Evolutionary conservation across 768 basidiomycete species (phyloP).

Genomic region (Hysterangium stoloniferum): DNA sequence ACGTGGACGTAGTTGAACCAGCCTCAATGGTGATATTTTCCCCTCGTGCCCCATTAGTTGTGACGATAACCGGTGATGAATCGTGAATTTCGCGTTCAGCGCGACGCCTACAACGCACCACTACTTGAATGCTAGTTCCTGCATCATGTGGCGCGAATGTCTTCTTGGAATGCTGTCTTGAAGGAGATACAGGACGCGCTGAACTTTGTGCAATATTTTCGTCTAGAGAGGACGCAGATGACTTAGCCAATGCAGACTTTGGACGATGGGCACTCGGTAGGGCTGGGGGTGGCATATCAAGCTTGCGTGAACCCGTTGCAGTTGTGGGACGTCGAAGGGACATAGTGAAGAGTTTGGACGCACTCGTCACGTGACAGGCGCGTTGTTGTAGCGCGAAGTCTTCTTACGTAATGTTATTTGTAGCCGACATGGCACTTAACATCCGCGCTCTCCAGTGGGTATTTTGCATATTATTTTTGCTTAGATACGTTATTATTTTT

Average conservation of each 20-base stretch:
- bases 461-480: too few species aligned
- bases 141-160: conserved; percentile 25
- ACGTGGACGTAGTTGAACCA: conserved; percentile 53
- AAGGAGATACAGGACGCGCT: not conserved
- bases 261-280: not conserved
- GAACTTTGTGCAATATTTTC: not conserved
- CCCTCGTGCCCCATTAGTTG: conserved; percentile 65
- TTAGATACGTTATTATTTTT: too few species aligned
- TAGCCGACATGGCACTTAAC: too few species aligned
- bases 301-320: conserved; percentile 5
- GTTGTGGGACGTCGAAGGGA: conserved; percentile 7
- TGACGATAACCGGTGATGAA: conserved; percentile 82
- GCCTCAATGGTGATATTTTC: conserved; percentile 79
- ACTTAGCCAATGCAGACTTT: conserved; percentile 2
- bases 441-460: too few species aligned
- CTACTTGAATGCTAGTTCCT: conserved; percentile 89
- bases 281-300: not conserved
- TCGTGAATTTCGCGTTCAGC: conserved; percentile 81
- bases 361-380: conserved; percentile 8
- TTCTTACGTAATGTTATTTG: too few species aligned
- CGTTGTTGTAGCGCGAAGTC: too few species aligned
- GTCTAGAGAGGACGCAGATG: not conserved
- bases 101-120: conserved; percentile 80
- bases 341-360: conserved; percentile 1
- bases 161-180: conserved; percentile 2